Evolutionary conservation across 2,329 filamentous ascomycete species (phyloP).

Genomic region (Tolypocladium inflatum): DNA sequence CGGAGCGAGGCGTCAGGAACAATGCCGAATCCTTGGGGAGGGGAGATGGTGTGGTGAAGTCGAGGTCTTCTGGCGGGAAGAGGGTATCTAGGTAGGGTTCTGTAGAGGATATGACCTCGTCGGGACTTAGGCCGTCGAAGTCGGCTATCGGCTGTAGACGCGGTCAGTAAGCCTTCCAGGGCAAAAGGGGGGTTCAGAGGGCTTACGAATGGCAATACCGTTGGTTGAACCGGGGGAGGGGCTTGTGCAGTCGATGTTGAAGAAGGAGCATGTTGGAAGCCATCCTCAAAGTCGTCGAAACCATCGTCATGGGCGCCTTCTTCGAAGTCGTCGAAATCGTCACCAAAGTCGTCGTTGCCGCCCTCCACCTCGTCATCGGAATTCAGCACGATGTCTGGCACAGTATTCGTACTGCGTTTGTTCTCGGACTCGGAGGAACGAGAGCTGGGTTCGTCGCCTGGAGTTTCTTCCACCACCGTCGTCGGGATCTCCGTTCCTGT

Average conservation of each 20-base stretch:
- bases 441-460: slow-evolving; percentile 29
- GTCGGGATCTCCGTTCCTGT: slow-evolving; percentile 16
- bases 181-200: neutral
- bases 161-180: slow-evolving; percentile 11
- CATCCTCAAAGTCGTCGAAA: slow-evolving; percentile 65
- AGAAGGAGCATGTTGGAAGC: slow-evolving; percentile 47
- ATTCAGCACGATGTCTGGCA: slow-evolving; percentile 42
- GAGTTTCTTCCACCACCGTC: slow-evolving; percentile 44
- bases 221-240: slow-evolving; percentile 24
- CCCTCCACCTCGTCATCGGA: slow-evolving; percentile 30
- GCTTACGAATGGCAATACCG: slow-evolving; percentile 36
- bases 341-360: slow-evolving; percentile 39
- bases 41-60: slow-evolving; percentile 39
- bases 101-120: slow-evolving; percentile 51
- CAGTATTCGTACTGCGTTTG: slow-evolving; percentile 39
- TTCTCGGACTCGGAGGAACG: slow-evolving; percentile 34
- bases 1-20: slow-evolving; percentile 77
- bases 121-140: slow-evolving; percentile 50
- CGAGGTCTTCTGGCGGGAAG: slow-evolving; percentile 50
- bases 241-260: slow-evolving; percentile 16
- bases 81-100: slow-evolving; percentile 58
- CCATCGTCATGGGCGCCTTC: slow-evolving; percentile 46
- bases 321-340: slow-evolving; percentile 55
- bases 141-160: slow-evolving; percentile 52
- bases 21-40: slow-evolving; percentile 50